These are phyloP conservation scores for Mucor racemosus DNA, from an alignment of 371 early-diverging fungal species.

Conservation along the genomic window DNA sequence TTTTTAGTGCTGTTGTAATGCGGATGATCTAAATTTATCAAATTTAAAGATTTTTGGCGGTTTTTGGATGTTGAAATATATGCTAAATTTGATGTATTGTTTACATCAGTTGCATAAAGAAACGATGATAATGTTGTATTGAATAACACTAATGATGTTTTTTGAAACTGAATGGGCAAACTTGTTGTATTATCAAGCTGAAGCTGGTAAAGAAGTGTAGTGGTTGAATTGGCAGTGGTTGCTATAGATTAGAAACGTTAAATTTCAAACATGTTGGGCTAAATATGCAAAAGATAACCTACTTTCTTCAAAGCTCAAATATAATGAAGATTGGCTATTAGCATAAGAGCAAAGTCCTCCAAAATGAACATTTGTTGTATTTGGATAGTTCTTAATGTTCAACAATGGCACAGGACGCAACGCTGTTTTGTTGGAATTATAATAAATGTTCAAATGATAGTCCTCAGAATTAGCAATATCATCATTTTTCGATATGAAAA, in stretches of 20 bases:
- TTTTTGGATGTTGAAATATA: constrained; percentile 3
- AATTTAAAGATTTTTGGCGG: neutral
- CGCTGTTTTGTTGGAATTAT: constrained; percentile 1
- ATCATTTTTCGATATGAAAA: constrained; percentile 1
- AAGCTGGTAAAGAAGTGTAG: neutral
- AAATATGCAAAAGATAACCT: neutral
- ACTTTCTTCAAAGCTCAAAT: constrained; percentile 11
- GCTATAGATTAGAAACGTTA: neutral
- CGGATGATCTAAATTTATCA: neutral
- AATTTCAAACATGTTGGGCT: neutral
- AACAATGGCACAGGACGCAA: neutral
- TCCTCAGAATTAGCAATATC: neutral
- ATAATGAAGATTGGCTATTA: constrained; percentile 6
- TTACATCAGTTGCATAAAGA: neutral
- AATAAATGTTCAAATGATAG: constrained; percentile 2
- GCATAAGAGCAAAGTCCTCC: constrained; percentile 16
- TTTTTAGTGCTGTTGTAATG: neutral
- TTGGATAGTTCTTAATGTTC: neutral
- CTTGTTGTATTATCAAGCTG: constrained; percentile 3
- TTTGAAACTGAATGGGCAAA: neutral
- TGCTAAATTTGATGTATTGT: neutral
- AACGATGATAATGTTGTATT: constrained; percentile 4
- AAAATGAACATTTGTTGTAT: neutral
- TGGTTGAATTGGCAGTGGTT: neutral
- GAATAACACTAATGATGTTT: neutral